A percentile compares a stretch with the other conserved stretches of the same genome.
phyloP scores from a whole-genome alignment of 1,284 basidiomycete genomes.

The Xanthoconium separans region DNA sequence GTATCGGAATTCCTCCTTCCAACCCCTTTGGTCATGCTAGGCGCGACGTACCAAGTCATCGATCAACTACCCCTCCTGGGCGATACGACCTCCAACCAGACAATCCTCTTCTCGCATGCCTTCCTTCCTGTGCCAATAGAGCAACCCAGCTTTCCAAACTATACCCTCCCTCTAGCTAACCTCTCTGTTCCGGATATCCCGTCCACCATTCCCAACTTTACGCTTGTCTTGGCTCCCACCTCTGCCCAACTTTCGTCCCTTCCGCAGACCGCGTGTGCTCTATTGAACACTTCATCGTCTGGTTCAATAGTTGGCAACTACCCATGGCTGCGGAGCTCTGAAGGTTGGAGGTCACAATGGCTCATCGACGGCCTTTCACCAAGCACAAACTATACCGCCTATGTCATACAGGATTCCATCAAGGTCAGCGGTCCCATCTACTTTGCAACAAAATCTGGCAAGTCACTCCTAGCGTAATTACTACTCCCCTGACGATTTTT shows the following conservation, averaged over 20 bases:
- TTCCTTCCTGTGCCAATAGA: conserved; percentile 38
- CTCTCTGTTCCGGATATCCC: conserved; percentile 44
- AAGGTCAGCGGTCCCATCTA: conserved; percentile 62
- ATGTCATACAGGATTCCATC: conserved; percentile 50
- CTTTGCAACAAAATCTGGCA: conserved; percentile 70
- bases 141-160: conserved; percentile 74
- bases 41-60: conserved; percentile 44
- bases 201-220: conserved; percentile 47
- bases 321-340: conserved; percentile 52
- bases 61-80: conserved; percentile 58
- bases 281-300: conserved; percentile 37
- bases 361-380: conserved; percentile 56
- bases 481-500: neutral
- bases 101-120: conserved; percentile 73
- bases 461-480: conserved; percentile 17
- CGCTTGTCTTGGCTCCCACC: conserved; percentile 54
- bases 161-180: conserved; percentile 68
- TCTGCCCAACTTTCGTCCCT: conserved; percentile 41
- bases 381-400: conserved; percentile 71
- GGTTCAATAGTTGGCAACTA: conserved; percentile 42
- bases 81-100: conserved; percentile 75
- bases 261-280: conserved; percentile 59
- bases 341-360: conserved; percentile 70
- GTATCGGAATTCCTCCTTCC: neutral
- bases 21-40: neutral